phyloP scores from a whole-genome alignment of 176 grass and related monocot genomes.

The Coix lacrymajobi region DNA sequence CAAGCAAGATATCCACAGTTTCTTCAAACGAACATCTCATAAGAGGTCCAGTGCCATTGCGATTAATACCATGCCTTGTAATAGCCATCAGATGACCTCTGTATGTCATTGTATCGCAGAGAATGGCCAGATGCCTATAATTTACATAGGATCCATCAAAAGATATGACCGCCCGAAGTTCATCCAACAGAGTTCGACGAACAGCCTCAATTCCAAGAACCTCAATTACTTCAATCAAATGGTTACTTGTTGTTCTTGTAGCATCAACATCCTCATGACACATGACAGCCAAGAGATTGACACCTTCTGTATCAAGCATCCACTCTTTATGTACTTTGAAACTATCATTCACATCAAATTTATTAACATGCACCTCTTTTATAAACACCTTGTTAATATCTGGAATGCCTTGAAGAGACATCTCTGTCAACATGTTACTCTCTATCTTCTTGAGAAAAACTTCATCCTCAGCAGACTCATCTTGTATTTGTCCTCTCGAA shows the following conservation, averaged over 20 bases:
- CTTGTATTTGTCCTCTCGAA: slow-evolving; percentile 72
- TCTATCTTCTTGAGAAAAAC: slow-evolving; percentile 92
- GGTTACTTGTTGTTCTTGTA: slow-evolving; percentile 92
- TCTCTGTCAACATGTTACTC: slow-evolving; percentile 92
- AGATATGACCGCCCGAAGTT: too few species aligned
- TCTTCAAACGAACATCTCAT: too few species aligned
- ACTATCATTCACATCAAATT: slow-evolving; percentile 63
- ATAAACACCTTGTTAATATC: slow-evolving; percentile 98
- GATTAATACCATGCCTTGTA: too few species aligned
- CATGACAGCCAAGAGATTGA: slow-evolving; percentile 90
- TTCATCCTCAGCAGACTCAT: slow-evolving; percentile 87
- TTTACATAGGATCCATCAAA: too few species aligned
- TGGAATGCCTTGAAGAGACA: slow-evolving; percentile 85
- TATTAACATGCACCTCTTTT: slow-evolving; percentile 63
- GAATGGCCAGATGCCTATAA: too few species aligned
- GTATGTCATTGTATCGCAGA: too few species aligned
- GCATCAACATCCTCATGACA: slow-evolving; percentile 92
- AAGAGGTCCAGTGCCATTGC: too few species aligned
- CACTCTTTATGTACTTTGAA: slow-evolving; percentile 72
- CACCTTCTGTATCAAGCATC: slow-evolving; percentile 97
- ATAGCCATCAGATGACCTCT: too few species aligned
- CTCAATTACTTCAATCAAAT: slow-evolving; percentile 93
- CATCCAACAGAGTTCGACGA: too few species aligned
- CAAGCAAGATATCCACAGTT: too few species aligned
- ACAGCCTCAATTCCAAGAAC: too few species aligned